Conservation (phyloP, 2,329 filamentous ascomycete genomes). For the Fusarium pilosicola region DNA sequence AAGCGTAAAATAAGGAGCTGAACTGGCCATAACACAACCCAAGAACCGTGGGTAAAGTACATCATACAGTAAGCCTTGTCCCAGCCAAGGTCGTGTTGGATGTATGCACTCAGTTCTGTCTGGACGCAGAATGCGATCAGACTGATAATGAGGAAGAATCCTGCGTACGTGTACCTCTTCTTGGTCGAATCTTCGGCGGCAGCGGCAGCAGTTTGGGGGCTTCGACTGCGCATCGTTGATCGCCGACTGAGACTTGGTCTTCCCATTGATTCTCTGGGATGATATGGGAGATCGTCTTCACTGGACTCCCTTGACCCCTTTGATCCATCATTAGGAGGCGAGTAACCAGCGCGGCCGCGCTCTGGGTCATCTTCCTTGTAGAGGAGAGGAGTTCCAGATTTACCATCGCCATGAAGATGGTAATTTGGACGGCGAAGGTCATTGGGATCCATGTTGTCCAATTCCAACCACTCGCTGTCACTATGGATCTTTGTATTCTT, state of each 20-base stretch:
- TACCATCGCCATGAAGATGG: slow-evolving; percentile 58
- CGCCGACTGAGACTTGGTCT: slow-evolving; percentile 51
- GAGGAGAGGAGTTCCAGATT: slow-evolving; percentile 56
- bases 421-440: slow-evolving; percentile 55
- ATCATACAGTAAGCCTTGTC: slow-evolving; percentile 99
- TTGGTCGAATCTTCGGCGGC: slow-evolving; percentile 62
- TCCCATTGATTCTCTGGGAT: slow-evolving; percentile 40
- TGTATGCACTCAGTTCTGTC: slow-evolving; percentile 94
- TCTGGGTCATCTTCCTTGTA: slow-evolving; percentile 49
- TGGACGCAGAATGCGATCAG: slow-evolving; percentile 91
- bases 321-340: slow-evolving; percentile 17
- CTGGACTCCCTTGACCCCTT: slow-evolving; percentile 32
- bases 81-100: slow-evolving; percentile 92
- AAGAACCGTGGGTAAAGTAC: slow-evolving; percentile 96
- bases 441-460: slow-evolving; percentile 55
- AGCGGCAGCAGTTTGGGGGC: slow-evolving; percentile 64
- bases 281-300: slow-evolving; percentile 42
- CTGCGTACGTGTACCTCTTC: slow-evolving; percentile 88
- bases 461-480: slow-evolving; percentile 37
- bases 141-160: slow-evolving; percentile 82
- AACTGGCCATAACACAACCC: slow-evolving; percentile 87
- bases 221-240: slow-evolving; percentile 80
- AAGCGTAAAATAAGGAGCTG: slow-evolving; percentile 84
- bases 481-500: slow-evolving; percentile 49
- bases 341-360: slow-evolving; percentile 38